These are phyloP conservation scores for Casuarina glauca DNA, from an alignment of 306 rosid species.

Conservation along the genomic window DNA sequence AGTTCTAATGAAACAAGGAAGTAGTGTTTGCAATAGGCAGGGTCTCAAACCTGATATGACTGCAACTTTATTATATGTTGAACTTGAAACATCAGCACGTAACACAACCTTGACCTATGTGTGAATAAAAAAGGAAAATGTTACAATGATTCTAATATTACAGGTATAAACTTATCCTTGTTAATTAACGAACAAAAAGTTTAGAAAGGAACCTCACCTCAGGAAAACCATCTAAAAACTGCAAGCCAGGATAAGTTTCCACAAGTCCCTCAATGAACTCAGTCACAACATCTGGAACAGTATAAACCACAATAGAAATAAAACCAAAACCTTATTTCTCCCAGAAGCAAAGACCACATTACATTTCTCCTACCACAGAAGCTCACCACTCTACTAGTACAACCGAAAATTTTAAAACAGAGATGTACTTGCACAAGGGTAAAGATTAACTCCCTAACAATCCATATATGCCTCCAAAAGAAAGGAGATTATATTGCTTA, in stretches of 20 bases:
- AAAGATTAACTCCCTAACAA: background rate
- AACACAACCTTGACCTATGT: slow-evolving; percentile 90
- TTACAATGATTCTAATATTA: background rate
- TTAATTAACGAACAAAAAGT: background rate
- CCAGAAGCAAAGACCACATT: slow-evolving; percentile 1
- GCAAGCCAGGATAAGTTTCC: slow-evolving; percentile 88
- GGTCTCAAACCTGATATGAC: slow-evolving; percentile 67
- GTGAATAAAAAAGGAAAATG: slow-evolving; percentile 13
- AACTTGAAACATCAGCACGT: slow-evolving; percentile 79
- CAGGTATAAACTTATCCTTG: background rate
- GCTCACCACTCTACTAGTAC: background rate
- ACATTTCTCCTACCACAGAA: background rate
- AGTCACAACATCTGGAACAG: slow-evolving; percentile 80
- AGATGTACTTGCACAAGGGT: background rate
- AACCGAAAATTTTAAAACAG: background rate
- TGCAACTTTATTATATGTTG: slow-evolving; percentile 83
- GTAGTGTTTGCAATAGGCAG: background rate
- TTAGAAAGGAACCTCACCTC: slow-evolving; percentile 41
- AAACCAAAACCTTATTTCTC: slow-evolving; percentile 11
- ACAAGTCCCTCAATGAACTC: slow-evolving; percentile 94
- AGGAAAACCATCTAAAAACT: slow-evolving; percentile 92
- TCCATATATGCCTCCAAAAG: background rate
- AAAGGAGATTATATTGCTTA: background rate
- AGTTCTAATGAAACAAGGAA: background rate
- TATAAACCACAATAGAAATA: slow-evolving; percentile 28